Evolutionary conservation across 805 yeast species (phyloP), one percentile per base, ranked within the genome.

Genomic region (Saccharomyces mikatae): DNA sequence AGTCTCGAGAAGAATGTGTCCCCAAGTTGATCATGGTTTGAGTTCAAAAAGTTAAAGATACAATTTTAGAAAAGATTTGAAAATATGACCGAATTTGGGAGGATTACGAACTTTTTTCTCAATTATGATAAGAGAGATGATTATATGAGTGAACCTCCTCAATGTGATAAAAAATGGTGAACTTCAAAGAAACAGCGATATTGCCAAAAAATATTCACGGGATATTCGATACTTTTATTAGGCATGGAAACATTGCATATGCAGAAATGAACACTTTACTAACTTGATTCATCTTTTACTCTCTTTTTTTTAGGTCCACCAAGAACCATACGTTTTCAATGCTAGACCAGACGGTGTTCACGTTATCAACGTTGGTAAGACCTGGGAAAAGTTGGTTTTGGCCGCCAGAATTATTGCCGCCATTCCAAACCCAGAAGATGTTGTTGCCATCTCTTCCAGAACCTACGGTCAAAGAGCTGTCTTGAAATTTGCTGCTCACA

Each of bases 371-470:
- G 81, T 90, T 73, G 90, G 91, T 82, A 89, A 90, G 82, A 90
- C 97, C 74, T 90, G 97, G 97, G 96, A 92, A 84, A 91, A 91
- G 84, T 87, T 91, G 77, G 97, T 92, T 65, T 83, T 94, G 77
- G 99, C 99, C 74, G 99, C 99, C 71, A 94, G 97, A 83, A 88
- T 92, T 80, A 90, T 94, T 75, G 99, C 98, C 77, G 96, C 99
- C 73, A 87, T 94, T 70, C 99, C 99, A 81, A 89, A 90, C 86
- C 83, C 98, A 66, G 83, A 92, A 68, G 99, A 94, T 75, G 96
- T 94, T 74, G 98, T 91, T 76, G 98, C 96, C 71, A 89, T 95
- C 74, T 91, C 98, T 66, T 89, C 98, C 71, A 91, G 97, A 84
- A 89, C 97, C 70, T 91, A 87, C 80, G 98, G 97, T 74, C 98